These are phyloP conservation scores for Claviceps purpurea DNA, from an alignment of 2,329 filamentous ascomycete species.

Conservation along the genomic window DNA sequence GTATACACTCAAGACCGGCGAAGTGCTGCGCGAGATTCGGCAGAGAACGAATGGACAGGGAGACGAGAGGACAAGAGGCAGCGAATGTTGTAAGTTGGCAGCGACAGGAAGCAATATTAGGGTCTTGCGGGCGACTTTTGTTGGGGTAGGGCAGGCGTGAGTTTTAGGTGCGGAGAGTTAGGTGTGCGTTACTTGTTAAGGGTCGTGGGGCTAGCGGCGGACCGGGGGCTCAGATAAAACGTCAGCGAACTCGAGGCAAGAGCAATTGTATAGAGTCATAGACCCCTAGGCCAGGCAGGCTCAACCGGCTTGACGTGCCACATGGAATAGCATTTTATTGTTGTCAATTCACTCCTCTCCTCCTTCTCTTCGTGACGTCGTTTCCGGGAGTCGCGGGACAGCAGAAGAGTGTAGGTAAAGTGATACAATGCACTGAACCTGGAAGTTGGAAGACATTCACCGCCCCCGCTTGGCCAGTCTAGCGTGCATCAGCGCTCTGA, in stretches of 20 bases:
- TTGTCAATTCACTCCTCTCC: no score
- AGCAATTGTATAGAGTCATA: not conserved
- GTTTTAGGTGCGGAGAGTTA: not conserved
- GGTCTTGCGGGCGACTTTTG: not conserved
- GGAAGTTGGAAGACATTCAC: not conserved
- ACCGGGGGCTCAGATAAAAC: not conserved
- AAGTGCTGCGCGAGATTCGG: not conserved
- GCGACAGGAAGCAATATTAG: not conserved
- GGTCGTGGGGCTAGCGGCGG: not conserved
- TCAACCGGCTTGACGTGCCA: no score
- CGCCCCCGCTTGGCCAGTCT: no score
- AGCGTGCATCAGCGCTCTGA: not conserved
- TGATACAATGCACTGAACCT: not conserved
- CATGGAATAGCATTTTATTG: no score
- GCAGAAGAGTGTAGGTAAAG: no score
- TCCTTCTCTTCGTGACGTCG: no score
- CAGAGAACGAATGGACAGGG: not conserved
- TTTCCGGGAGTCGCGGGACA: no score
- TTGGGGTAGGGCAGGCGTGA: constrained; percentile 1
- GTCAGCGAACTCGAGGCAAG: not conserved
- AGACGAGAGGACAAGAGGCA: not conserved
- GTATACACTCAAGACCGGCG: not conserved
- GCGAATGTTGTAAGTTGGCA: not conserved
- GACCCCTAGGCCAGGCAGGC: no score
- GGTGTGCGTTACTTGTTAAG: not conserved